Evolutionary conservation across 805 yeast genomes (phyloP), one percentile per base, ranked within the genome.

Genomic region (Wickerhamiella shivajii): DNA sequence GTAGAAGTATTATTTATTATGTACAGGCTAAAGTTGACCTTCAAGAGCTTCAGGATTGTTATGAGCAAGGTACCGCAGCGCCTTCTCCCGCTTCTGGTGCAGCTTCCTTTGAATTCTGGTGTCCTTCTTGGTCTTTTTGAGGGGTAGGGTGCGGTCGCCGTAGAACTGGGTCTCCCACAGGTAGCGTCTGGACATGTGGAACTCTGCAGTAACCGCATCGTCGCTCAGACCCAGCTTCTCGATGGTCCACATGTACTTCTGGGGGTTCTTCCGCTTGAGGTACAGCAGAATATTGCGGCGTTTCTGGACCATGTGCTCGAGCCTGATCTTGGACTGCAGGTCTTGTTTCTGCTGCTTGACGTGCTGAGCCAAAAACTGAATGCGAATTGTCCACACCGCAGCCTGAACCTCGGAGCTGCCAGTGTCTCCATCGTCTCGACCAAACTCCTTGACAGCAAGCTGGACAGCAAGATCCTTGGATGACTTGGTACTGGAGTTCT

Each of bases 401-500:
- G 97, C 95, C 57, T 85, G 96, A 17, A 85, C 95, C 58, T 87
- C 97, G 34, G 93, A 73, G 2, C 94, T 80, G 3, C 93, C 96
- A 1, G 95, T 80, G 53, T 90, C 97, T 34, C 93, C 94, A 29
- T 74, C 83, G 42, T 67, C 65, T 48, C 93, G 66, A 45, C 71
- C 74, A 55, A 87, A 85, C 58, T 87, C 96, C 45, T 67, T 59
- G 32, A 71, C 64, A 1, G 96, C 95, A 29, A 77, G 53, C 29
- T 58, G 57, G 2, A 71, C 61, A 18, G 81, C 77, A 44, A 69
- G 52, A 43, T 70, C 69, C 47, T 66, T 61, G 37, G 63, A 61
- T 42, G 79, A 84, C 13, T 56, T 51, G 33, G 66, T 65, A 43
- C 66, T 64, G 17, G 90, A 66, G 56, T 85, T 85, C 55, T 67